Conservation (phyloP, 371 early-diverging fungal species). For the Enterospora canceri region DNA sequence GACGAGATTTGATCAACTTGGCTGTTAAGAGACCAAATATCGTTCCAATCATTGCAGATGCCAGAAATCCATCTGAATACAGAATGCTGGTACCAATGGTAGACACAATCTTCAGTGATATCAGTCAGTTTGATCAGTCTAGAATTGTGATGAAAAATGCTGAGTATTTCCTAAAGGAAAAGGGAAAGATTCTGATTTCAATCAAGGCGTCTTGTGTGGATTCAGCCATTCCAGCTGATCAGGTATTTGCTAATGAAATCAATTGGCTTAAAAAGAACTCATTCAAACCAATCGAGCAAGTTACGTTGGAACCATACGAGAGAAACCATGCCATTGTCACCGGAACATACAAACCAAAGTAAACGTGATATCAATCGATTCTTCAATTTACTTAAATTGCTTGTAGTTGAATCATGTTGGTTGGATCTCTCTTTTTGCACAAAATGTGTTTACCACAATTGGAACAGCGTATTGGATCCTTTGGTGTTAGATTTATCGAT, state of each 20-base stretch:
- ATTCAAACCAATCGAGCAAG: constrained; percentile 96
- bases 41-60: constrained; percentile 98
- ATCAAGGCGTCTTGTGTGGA: constrained; percentile 99
- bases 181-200: constrained; percentile 90
- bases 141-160: constrained; percentile 96
- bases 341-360: constrained; percentile 63
- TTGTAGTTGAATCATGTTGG: neutral
- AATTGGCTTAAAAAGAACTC: constrained; percentile 89
- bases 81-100: constrained; percentile 99
- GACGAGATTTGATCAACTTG: constrained; percentile 97
- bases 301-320: constrained; percentile 98
- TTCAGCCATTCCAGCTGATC: constrained; percentile 87
- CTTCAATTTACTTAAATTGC: constrained; percentile 18
- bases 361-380: neutral
- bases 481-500: neutral
- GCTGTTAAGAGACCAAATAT: constrained; percentile 99
- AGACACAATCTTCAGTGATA: constrained; percentile 97
- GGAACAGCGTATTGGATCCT: constrained; percentile 16
- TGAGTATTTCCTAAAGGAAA: constrained; percentile 90
- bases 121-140: constrained; percentile 99
- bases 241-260: constrained; percentile 96
- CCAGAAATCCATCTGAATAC: constrained; percentile 97
- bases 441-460: constrained; percentile 23
- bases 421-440: constrained; percentile 6
- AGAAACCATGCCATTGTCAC: constrained; percentile 69